These are phyloP conservation scores for Cyberlindnera bimundalis DNA, from an alignment of 805 yeast species.

Conservation along the genomic window DNA sequence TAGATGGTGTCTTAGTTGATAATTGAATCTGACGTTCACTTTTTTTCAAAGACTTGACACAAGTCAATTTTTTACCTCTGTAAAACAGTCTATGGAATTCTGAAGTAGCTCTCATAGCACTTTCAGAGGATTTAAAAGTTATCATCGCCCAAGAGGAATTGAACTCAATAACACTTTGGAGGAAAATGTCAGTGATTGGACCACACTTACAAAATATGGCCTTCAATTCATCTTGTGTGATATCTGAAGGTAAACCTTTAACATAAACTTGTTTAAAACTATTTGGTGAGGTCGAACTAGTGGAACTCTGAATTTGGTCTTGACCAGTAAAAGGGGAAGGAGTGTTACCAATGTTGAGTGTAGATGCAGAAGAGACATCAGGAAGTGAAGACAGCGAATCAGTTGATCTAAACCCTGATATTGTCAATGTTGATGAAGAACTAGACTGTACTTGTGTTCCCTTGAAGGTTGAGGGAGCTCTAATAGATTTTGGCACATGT, in stretches of 20 bases:
- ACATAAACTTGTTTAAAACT: constrained; percentile 39
- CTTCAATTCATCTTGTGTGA: constrained; percentile 38
- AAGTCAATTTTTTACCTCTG: constrained; percentile 28
- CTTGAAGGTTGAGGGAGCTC: constrained; percentile 2
- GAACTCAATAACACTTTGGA: constrained; percentile 42
- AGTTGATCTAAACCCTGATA: background rate
- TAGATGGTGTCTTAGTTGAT: constrained; percentile 1
- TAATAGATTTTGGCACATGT: constrained; percentile 33
- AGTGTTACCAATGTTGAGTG: too few species aligned
- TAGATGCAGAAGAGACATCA: too few species aligned
- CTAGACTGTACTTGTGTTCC: background rate
- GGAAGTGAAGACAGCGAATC: too few species aligned
- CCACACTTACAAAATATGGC: constrained; percentile 46
- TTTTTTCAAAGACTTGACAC: constrained; percentile 29
- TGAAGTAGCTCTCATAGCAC: constrained; percentile 42
- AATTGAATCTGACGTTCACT: constrained; percentile 20
- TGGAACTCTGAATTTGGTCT: too few species aligned
- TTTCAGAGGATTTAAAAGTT: constrained; percentile 42
- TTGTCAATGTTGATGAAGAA: background rate
- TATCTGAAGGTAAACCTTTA: constrained; percentile 41
- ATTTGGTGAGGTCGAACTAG: background rate
- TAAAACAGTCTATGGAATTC: constrained; percentile 29
- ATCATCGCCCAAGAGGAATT: constrained; percentile 44
- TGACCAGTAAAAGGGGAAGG: too few species aligned
- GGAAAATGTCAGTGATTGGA: constrained; percentile 45